Evolutionary conservation across 441 rosid genomes (phyloP).

Genomic region (Euphorbia schlechtendalii): DNA sequence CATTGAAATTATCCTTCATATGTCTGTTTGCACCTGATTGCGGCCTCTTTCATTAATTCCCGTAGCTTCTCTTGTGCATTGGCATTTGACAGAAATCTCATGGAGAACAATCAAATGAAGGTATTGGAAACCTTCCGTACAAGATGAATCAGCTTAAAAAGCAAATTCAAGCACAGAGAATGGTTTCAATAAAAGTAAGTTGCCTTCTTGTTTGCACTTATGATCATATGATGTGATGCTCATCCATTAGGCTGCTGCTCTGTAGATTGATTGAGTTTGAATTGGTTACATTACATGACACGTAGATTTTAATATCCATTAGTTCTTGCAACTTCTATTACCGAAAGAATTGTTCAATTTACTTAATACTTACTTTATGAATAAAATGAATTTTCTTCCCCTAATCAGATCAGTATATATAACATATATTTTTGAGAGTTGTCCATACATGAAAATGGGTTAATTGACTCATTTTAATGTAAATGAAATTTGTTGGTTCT

Average conservation of each 20-base stretch:
- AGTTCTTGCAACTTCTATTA: neutral
- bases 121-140: slow-evolving; percentile 40
- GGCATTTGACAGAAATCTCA: slow-evolving; percentile 32
- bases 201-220: neutral
- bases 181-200: slow-evolving; percentile 37
- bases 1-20: neutral
- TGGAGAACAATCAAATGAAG: slow-evolving; percentile 37
- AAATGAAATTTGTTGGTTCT: too few species aligned
- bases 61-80: neutral
- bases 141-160: slow-evolving; percentile 51
- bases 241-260: neutral
- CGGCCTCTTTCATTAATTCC: neutral
- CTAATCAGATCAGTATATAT: neutral
- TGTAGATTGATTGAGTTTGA: neutral
- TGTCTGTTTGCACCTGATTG: neutral
- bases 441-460: neutral
- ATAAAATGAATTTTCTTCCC: neutral
- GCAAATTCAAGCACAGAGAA: slow-evolving; percentile 63
- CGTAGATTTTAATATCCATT: neutral
- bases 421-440: neutral
- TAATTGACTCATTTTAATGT: too few species aligned
- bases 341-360: neutral
- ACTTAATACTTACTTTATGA: neutral
- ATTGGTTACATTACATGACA: too few species aligned
- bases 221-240: neutral